phyloP scores from a whole-genome alignment of 2,329 filamentous ascomycete species.

The Aureobasidium sp. region DNA sequence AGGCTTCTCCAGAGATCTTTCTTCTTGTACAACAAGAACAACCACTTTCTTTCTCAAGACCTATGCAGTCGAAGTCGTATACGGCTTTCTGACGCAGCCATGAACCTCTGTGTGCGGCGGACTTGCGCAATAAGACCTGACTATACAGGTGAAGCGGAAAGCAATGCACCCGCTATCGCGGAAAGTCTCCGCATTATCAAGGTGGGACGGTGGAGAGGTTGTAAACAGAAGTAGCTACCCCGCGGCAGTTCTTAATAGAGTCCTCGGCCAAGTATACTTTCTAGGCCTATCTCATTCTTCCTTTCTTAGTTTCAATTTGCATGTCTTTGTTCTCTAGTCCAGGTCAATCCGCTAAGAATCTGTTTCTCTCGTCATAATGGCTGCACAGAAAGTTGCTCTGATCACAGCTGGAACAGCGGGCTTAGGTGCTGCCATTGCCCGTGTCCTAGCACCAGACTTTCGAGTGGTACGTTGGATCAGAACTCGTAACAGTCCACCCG shows the following conservation, averaged over 20 bases:
- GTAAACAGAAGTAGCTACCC: constrained; percentile 7
- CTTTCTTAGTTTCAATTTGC: neutral
- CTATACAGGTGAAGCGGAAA: neutral
- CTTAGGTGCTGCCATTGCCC: constrained; percentile 39
- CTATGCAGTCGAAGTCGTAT: too few relatives aligned
- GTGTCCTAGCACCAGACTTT: constrained; percentile 38
- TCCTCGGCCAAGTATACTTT: constrained; percentile 2
- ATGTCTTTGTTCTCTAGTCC: neutral
- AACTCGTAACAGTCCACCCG: too few relatives aligned
- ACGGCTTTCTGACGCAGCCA: too few relatives aligned
- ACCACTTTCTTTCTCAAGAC: neutral
- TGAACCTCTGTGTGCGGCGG: too few relatives aligned
- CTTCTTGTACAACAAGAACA: neutral
- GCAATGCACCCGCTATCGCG: neutral
- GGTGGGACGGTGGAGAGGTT: neutral
- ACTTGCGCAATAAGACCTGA: too few relatives aligned
- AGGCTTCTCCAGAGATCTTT: neutral
- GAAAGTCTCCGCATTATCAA: neutral
- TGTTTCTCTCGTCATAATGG: neutral
- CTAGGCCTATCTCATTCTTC: neutral
- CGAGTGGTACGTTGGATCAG: constrained; percentile 28
- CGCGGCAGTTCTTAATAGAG: neutral
- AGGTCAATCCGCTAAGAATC: neutral
- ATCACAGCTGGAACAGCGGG: constrained; percentile 42
- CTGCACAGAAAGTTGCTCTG: constrained; percentile 15